phyloP scores from a whole-genome alignment of 2,329 filamentous ascomycete genomes.

The Pleoardoris graminearum region DNA sequence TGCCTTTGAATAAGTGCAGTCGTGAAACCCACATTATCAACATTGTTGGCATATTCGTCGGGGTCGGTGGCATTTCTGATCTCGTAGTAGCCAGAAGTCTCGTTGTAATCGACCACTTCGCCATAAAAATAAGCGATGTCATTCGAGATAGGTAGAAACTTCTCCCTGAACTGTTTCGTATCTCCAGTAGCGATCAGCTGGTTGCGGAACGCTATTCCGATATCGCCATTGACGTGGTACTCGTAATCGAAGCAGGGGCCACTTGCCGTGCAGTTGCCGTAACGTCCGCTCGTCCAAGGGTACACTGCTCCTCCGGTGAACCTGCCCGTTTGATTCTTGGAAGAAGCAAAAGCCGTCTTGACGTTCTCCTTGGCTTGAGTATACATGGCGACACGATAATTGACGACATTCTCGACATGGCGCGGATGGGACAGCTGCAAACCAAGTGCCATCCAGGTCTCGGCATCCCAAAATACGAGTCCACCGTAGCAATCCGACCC shows the following conservation, averaged over 20 bases:
- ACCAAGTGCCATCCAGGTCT: constrained; percentile 70
- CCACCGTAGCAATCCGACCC: constrained; percentile 70
- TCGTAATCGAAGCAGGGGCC: constrained; percentile 70
- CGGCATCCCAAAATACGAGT: constrained; percentile 67
- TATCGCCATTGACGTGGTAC: constrained; percentile 73
- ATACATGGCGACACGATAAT: constrained; percentile 64
- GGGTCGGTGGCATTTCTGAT: constrained; percentile 68
- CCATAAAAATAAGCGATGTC: constrained; percentile 65
- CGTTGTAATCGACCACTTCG: constrained; percentile 63
- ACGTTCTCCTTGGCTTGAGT: constrained; percentile 64
- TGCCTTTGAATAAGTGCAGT: constrained; percentile 64
- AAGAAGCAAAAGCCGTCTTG: constrained; percentile 58
- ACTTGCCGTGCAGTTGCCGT: constrained; percentile 68
- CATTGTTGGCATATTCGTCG: constrained; percentile 69
- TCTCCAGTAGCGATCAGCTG: constrained; percentile 65
- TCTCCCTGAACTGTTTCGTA: constrained; percentile 56
- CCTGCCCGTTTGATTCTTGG: constrained; percentile 61
- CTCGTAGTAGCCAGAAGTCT: constrained; percentile 38
- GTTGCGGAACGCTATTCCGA: constrained; percentile 64
- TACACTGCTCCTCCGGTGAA: constrained; percentile 66
- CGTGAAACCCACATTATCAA: constrained; percentile 71
- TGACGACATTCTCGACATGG: constrained; percentile 64
- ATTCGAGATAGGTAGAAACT: constrained; percentile 66
- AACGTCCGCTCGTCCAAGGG: constrained; percentile 69
- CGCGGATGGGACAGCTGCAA: constrained; percentile 66